Evolutionary conservation across 2,329 filamentous ascomycete genomes (phyloP).

Genomic region (Aspergillus udagawae): DNA sequence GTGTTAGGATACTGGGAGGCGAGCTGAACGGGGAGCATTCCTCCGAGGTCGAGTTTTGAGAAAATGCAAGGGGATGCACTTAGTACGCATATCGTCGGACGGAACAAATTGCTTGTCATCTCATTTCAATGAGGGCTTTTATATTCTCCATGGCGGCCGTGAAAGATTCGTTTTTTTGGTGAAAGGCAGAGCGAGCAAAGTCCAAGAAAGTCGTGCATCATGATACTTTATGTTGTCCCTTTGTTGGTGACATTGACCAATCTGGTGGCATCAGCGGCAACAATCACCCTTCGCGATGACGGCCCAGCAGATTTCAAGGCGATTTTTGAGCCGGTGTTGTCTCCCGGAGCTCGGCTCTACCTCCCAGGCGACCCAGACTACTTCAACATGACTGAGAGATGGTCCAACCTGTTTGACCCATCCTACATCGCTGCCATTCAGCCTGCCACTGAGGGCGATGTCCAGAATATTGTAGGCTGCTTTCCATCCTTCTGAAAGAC

Average conservation of each 20-base stretch:
- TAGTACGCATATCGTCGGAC: neutral
- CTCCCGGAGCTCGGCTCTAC: neutral
- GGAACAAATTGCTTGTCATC: neutral
- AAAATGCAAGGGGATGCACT: neutral
- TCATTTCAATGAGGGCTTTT: neutral
- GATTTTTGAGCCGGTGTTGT: neutral
- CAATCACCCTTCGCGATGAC: neutral
- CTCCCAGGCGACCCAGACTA: neutral
- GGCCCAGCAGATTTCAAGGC: neutral
- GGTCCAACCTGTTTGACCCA: neutral
- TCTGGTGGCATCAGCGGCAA: neutral
- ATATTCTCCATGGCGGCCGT: neutral
- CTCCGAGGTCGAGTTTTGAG: neutral
- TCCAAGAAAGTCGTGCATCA: neutral
- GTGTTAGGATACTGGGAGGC: neutral
- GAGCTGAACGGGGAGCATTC: neutral
- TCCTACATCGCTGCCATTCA: neutral
- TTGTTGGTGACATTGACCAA: neutral
- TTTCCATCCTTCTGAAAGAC: neutral
- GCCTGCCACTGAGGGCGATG: neutral
- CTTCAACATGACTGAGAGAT: neutral
- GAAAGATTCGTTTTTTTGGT: neutral
- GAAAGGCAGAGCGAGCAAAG: neutral
- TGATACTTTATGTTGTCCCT: neutral
- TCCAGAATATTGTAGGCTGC: neutral